Base-by-base conservation (phyloP, 2,329 filamentous ascomycete species). In the Leptographium galeiforme region DNA sequence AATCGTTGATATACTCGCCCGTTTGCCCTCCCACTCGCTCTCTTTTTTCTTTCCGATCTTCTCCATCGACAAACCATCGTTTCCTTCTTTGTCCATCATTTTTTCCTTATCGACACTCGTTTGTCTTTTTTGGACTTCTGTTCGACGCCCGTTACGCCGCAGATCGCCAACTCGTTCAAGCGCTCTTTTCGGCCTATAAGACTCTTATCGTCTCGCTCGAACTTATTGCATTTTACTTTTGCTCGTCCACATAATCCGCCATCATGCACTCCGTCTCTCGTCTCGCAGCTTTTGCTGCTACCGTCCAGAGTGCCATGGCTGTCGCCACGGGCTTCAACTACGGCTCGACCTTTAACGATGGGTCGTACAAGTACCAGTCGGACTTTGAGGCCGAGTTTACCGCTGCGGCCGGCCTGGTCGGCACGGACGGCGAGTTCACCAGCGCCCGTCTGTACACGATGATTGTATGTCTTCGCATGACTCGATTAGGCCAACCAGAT, bases 361-460 rank as follows among this genome's bases (percentile, higher is more conserved):
- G 81, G 57, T 68, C 74, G 38, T 68, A 74, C 63, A 85, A 86
- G 70, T 60, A 62, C 52, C 76, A 85, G 62, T 61, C 72, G 13
- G 82, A 87, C 64, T 90, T 85, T 67, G 79, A 86, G 71, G 70
- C 75, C 61, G 79, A 86, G 68, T 88, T 88, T 75, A 78, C 74
- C 58, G 71, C 75, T 4, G 84, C 85, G 33, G 75, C 81, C 60
- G 71, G 70, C 50, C 79, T 90, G 16, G 71, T 74, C 25, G 83
- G 82, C 46, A 81, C 83, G 52, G 67, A 73, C 40, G 79, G 81
- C 47, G 66, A 59, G 48, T 87, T 85, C 71, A 84, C 71, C 61
- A 82, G 77, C 56, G 84, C 81, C 45, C 80, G 85, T 58, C 73
- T 88, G 16, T 89, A 85, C 69, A 87, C 84, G 59, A 87, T 82